phyloP scores from a whole-genome alignment of 75 land plant genomes.

The Sequoiadendron giganteum region DNA sequence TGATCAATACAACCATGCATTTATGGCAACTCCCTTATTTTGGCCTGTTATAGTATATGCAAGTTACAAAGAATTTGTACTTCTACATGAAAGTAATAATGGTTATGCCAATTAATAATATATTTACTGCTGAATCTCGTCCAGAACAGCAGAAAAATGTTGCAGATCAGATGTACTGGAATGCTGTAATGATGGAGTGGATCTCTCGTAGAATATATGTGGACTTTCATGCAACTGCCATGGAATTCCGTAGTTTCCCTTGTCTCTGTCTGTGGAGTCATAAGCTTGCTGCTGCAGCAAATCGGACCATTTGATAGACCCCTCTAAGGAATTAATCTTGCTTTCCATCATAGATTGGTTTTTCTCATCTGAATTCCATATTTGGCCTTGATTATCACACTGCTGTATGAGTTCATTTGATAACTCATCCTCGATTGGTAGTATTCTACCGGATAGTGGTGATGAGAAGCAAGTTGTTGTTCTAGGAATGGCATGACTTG shows the following conservation, averaged over 20 bases:
- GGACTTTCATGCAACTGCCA: slow-evolving; percentile 5
- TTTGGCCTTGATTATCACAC: background rate
- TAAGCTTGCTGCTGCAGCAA: background rate
- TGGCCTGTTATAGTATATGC: background rate
- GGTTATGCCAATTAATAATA: background rate
- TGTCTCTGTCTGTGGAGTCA: background rate
- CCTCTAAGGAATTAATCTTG: background rate
- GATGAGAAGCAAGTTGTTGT: background rate
- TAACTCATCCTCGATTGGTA: background rate
- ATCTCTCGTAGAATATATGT: background rate
- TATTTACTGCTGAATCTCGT: background rate
- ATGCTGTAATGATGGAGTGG: background rate
- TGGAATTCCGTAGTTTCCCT: background rate
- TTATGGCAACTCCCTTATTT: background rate
- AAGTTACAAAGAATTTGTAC: background rate
- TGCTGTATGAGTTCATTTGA: slow-evolving; percentile 1
- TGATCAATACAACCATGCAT: background rate
- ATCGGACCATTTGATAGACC: slow-evolving; percentile 7
- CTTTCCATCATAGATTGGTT: background rate
- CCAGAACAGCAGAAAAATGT: background rate
- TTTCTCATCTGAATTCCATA: background rate
- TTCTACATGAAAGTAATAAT: background rate
- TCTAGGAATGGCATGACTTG: background rate
- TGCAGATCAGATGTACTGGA: background rate
- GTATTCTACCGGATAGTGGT: background rate